A percentile compares a stretch with the other conserved stretches of the same genome.
These are phyloP conservation scores for Blepharisma stoltei DNA, from an alignment of 73 alveolate species.

Conservation along the genomic window DNA sequence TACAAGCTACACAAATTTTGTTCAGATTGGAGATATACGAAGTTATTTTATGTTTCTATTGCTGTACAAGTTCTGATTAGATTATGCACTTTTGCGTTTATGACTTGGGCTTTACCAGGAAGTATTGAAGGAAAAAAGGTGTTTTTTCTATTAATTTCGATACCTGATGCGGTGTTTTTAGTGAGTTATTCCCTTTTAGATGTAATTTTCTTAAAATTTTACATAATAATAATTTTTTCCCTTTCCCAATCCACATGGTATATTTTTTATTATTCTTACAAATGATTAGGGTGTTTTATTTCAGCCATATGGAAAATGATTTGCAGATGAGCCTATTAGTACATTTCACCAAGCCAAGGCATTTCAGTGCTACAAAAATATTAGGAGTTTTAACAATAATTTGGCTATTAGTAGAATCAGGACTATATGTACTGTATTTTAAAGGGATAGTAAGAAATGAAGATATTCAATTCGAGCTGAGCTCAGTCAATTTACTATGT, in stretches of 20 bases:
- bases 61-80: not conserved
- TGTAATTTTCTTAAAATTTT: too few relatives aligned
- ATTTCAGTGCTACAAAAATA: not conserved
- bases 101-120: conserved; percentile 6
- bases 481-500: not conserved
- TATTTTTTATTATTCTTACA: not conserved
- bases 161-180: conserved; percentile 11
- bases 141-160: conserved; percentile 1
- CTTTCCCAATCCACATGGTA: too few relatives aligned
- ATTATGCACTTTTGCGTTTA: not conserved
- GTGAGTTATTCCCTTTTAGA: too few relatives aligned
- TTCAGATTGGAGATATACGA: not conserved
- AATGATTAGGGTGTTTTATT: not conserved
- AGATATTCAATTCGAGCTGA: not conserved
- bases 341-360: conserved; percentile 12
- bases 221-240: too few relatives aligned
- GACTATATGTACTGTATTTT: not conserved
- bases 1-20: not conserved
- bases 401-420: not conserved
- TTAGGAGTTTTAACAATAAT: not conserved
- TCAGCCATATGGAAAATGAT: not conserved
- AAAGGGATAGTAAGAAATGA: not conserved
- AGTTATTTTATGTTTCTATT: not conserved
- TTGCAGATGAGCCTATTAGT: not conserved
- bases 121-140: not conserved